Evolutionary conservation across 2,329 filamentous ascomycete genomes (phyloP).

Genomic region (Ophiobolus disseminans): DNA sequence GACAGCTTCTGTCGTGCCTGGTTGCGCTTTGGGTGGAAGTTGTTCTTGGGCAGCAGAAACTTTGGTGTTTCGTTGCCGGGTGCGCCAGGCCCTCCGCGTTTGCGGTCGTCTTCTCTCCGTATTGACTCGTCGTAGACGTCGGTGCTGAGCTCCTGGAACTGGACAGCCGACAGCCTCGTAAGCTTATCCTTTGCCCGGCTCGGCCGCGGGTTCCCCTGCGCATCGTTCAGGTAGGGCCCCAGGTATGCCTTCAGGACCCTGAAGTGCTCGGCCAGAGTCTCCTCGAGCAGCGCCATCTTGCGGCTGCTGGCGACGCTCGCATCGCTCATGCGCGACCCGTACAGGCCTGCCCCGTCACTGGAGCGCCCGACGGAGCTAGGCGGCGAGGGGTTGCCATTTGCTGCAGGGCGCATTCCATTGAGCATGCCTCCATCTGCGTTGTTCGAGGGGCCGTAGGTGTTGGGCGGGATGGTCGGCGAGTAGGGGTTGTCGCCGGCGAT

Average conservation of each 20-base stretch:
- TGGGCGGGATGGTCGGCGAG: slow-evolving; percentile 46
- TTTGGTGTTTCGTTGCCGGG: slow-evolving; percentile 55
- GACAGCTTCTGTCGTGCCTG: slow-evolving; percentile 96
- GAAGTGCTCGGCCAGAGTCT: slow-evolving; percentile 81
- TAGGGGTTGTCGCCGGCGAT: slow-evolving; percentile 48
- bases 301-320: slow-evolving; percentile 65
- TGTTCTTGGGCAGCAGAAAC: slow-evolving; percentile 82
- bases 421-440: slow-evolving; percentile 55
- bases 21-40: slow-evolving; percentile 96
- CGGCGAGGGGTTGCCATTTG: slow-evolving; percentile 72
- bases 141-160: slow-evolving; percentile 97
- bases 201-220: slow-evolving; percentile 74
- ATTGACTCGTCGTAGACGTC: slow-evolving; percentile 96
- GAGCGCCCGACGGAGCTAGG: slow-evolving; percentile 87
- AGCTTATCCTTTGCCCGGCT: slow-evolving; percentile 96
- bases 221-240: slow-evolving; percentile 72
- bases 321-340: slow-evolving; percentile 58
- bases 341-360: slow-evolving; percentile 77
- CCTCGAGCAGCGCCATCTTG: slow-evolving; percentile 67
- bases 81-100: slow-evolving; percentile 55
- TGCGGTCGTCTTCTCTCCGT: slow-evolving; percentile 74
- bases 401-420: slow-evolving; percentile 58
- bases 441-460: slow-evolving; percentile 44
- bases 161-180: slow-evolving; percentile 83
- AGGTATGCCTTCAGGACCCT: slow-evolving; percentile 78